Percentiles rank a stretch among this genome's conserved stretches.
phyloP scores from a whole-genome alignment of 352 stramenopile species.

The Hyaloperonospora arabidopsidis region DNA sequence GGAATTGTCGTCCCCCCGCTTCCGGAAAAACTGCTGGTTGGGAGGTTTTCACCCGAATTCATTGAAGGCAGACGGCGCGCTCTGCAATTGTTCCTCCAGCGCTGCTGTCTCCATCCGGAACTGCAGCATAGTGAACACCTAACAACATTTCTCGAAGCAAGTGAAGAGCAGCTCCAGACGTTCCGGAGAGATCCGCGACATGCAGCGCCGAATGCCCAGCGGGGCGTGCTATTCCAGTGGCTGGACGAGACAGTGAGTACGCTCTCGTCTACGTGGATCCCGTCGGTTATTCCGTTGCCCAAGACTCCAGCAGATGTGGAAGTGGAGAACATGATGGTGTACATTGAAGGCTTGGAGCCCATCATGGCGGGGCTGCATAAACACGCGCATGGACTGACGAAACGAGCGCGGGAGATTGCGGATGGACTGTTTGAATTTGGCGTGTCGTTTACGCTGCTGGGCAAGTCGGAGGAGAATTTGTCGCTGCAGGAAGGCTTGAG shows the following conservation, averaged over 20 bases:
- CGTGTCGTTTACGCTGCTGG: conserved; percentile 91
- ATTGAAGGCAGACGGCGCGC: conserved; percentile 75
- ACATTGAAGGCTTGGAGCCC: conserved; percentile 91
- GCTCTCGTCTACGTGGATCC: conserved; percentile 69
- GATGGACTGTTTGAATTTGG: conserved; percentile 96
- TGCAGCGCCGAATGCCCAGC: conserved; percentile 30
- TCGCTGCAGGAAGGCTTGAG: conserved; percentile 88
- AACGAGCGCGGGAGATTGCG: conserved; percentile 91
- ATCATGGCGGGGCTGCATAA: conserved; percentile 94
- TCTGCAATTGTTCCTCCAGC: conserved; percentile 73
- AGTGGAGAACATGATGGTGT: conserved; percentile 93
- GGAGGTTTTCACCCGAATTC: conserved; percentile 90
- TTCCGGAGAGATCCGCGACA: conserved; percentile 70
- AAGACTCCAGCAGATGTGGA: conserved; percentile 89
- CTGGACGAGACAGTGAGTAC: conserved; percentile 80
- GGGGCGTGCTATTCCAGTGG: conserved; percentile 78
- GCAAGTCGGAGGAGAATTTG: conserved; percentile 89
- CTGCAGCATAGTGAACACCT: conserved; percentile 79
- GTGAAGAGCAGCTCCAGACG: conserved; percentile 50
- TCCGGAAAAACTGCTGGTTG: conserved; percentile 93
- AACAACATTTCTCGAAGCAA: conserved; percentile 78
- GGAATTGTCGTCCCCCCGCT: conserved; percentile 91
- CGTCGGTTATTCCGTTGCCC: conserved; percentile 43
- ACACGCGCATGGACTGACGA: conserved; percentile 90
- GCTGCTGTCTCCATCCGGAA: conserved; percentile 74